These are phyloP conservation scores for Fusarium nygamai DNA, from an alignment of 2,329 filamentous ascomycete genomes.

Conservation along the genomic window DNA sequence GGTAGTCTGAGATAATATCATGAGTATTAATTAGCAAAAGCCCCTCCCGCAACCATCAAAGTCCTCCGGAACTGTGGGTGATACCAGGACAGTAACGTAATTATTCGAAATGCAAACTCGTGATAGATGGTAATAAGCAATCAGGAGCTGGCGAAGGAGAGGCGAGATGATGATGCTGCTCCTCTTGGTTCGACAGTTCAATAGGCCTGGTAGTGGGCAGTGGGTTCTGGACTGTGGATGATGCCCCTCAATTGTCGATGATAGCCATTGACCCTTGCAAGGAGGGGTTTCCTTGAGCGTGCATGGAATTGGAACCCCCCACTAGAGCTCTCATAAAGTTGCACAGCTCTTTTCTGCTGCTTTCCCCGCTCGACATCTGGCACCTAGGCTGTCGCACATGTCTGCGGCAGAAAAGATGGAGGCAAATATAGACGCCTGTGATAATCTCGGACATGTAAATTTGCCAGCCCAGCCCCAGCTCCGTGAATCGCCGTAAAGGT, in stretches of 20 bases:
- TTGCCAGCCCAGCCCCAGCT: background rate
- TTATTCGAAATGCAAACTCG: conserved; percentile 16
- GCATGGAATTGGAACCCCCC: conserved; percentile 16
- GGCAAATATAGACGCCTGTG: conserved; percentile 7
- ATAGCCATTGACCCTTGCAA: conserved; percentile 27
- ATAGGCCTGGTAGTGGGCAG: conserved; percentile 33
- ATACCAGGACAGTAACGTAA: conserved; percentile 20
- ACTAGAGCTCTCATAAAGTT: conserved; percentile 28
- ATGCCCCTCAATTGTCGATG: conserved; percentile 34
- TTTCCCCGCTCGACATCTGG: conserved; percentile 28
- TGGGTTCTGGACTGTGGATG: conserved; percentile 33
- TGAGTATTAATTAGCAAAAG: conserved; percentile 22
- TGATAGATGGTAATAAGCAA: conserved; percentile 20
- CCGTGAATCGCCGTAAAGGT: conserved; percentile 5
- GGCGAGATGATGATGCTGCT: conserved; percentile 28
- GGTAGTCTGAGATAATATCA: conserved; percentile 11
- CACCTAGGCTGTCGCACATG: conserved; percentile 28
- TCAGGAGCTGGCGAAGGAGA: conserved; percentile 25
- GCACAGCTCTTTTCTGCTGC: conserved; percentile 12
- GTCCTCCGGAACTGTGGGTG: background rate
- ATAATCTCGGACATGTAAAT: conserved; percentile 37
- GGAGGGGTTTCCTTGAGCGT: conserved; percentile 19
- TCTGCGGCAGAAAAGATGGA: conserved; percentile 3
- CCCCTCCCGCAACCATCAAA: background rate
- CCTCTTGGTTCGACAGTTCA: conserved; percentile 25